Percentiles rank a stretch among this genome's conserved stretches.
Evolutionary conservation across 345 rosid species (phyloP).

Genomic region (Ricinus communis): DNA sequence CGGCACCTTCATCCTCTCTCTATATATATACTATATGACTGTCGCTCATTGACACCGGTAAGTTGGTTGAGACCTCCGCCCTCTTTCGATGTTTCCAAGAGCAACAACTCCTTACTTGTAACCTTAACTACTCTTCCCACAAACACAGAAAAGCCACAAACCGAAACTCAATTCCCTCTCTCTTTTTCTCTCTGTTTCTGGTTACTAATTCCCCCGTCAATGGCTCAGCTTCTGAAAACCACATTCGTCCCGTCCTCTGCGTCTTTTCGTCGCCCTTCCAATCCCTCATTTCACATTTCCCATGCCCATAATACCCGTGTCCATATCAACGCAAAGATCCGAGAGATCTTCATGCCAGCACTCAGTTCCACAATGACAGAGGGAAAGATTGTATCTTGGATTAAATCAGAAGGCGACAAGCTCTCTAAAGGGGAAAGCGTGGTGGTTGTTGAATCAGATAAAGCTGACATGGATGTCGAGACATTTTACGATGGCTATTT

Average conservation of each 20-base stretch:
- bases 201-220: background rate
- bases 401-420: conserved; percentile 87
- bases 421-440: conserved; percentile 89
- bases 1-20: too few relatives aligned
- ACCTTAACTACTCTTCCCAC: too few relatives aligned
- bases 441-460: conserved; percentile 92
- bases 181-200: background rate
- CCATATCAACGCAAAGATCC: conserved; percentile 67
- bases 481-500: conserved; percentile 90
- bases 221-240: conserved; percentile 7
- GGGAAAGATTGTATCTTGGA: conserved; percentile 95
- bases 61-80: conserved; percentile 65
- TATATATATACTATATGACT: too few relatives aligned
- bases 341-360: conserved; percentile 99
- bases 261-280: conserved; percentile 27
- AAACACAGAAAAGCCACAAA: background rate
- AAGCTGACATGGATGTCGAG: conserved; percentile 99
- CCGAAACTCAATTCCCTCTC: background rate
- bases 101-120: background rate
- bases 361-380: conserved; percentile 96
- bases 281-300: conserved; percentile 17
- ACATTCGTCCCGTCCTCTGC: conserved; percentile 6
- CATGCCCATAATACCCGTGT: conserved; percentile 10
- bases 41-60: conserved; percentile 28
- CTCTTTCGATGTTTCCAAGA: conserved; percentile 65